Percentiles rank a stretch among this genome's conserved stretches.
phyloP scores from a whole-genome alignment of 305 asterid species.

The Fraxinus albicans region DNA sequence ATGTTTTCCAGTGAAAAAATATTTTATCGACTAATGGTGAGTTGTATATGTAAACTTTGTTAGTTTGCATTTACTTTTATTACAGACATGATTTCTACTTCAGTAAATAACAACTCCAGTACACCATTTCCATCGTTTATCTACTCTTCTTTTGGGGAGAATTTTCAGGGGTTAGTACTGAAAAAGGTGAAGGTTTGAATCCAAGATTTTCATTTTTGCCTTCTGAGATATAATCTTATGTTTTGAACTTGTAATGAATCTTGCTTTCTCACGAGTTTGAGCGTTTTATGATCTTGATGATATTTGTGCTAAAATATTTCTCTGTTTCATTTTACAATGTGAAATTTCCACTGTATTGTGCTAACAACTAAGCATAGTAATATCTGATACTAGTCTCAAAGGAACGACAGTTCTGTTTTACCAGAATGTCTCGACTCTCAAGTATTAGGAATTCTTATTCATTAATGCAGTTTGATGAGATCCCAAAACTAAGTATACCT shows the following conservation, averaged over 20 bases:
- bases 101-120: not conserved
- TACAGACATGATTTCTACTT: not conserved
- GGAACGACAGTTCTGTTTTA: not conserved
- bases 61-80: not conserved
- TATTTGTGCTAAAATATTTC: not conserved
- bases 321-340: not conserved
- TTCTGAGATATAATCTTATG: not conserved
- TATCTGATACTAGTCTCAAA: not conserved
- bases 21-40: not conserved
- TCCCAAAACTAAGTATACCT: slow-evolving; percentile 42
- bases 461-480: not conserved
- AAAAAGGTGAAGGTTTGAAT: not conserved
- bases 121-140: not conserved
- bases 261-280: not conserved
- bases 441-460: not conserved
- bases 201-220: not conserved
- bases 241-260: not conserved
- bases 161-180: not conserved
- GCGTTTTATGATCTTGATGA: not conserved
- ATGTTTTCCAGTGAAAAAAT: not conserved
- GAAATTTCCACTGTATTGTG: not conserved
- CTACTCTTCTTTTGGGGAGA: not conserved
- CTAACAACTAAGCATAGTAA: not conserved
- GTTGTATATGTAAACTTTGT: not conserved
- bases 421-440: not conserved